Evolutionary conservation across 2,329 filamentous ascomycete genomes (phyloP).

Genomic region (Ascosphaera apis): DNA sequence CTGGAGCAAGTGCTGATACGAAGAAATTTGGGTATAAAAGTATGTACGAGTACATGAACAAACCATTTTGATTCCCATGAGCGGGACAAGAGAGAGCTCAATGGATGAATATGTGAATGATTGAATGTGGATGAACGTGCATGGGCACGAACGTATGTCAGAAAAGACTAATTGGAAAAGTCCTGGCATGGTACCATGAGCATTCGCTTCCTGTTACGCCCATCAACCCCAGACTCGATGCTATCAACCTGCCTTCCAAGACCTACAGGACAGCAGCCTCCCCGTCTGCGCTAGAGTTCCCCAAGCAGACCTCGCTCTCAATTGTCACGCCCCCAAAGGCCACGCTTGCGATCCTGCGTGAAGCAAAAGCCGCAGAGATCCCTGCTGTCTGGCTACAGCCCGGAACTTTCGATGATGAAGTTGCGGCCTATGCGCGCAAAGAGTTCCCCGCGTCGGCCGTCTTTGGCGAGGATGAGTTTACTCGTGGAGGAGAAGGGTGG

Average conservation of each 20-base stretch:
- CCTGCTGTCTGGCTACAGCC: slow-evolving; percentile 74
- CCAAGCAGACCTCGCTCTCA: slow-evolving; percentile 50
- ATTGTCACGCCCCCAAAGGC: slow-evolving; percentile 69
- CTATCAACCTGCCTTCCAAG: slow-evolving; percentile 37
- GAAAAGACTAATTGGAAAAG: slow-evolving; percentile 20
- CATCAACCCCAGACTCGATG: slow-evolving; percentile 50
- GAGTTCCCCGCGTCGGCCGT: slow-evolving; percentile 46
- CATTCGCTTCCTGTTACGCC: slow-evolving; percentile 58
- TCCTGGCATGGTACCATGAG: slow-evolving; percentile 71
- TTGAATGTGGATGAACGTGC: too few relatives aligned
- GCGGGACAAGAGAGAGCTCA: too few relatives aligned
- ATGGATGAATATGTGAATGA: too few relatives aligned
- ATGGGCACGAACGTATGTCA: background rate
- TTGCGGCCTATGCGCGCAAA: slow-evolving; percentile 42
- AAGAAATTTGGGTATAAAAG: slow-evolving; percentile 77
- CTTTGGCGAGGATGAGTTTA: slow-evolving; percentile 36
- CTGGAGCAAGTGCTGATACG: slow-evolving; percentile 67
- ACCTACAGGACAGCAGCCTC: slow-evolving; percentile 41
- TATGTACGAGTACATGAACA: slow-evolving; percentile 16
- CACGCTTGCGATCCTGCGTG: slow-evolving; percentile 49
- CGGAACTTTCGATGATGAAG: slow-evolving; percentile 59
- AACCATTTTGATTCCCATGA: too few relatives aligned
- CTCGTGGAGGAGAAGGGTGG: slow-evolving; percentile 48
- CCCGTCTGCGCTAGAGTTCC: slow-evolving; percentile 40
- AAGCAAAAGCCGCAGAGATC: slow-evolving; percentile 53